These are phyloP conservation scores for Trifolium dubium DNA, from an alignment of 306 rosid species.

Conservation along the genomic window DNA sequence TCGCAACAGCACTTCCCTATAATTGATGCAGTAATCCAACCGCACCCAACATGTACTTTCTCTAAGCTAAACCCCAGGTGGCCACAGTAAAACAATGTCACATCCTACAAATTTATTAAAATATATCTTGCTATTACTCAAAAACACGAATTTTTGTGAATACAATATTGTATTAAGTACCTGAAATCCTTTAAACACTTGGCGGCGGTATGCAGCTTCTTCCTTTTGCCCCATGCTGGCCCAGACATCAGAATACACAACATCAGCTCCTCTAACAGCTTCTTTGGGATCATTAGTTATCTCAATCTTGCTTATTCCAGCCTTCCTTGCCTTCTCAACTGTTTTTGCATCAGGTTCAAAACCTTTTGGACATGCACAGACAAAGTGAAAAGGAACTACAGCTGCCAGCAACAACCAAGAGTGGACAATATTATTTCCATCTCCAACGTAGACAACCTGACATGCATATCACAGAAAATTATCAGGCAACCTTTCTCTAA, in stretches of 20 bases:
- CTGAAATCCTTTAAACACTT: constrained; percentile 90
- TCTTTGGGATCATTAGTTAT: constrained; percentile 86
- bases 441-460: constrained; percentile 97
- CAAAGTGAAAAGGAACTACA: constrained; percentile 88
- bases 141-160: constrained; percentile 7
- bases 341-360: constrained; percentile 89
- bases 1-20: not conserved
- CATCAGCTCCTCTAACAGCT: constrained; percentile 90
- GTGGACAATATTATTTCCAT: constrained; percentile 97
- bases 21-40: not conserved
- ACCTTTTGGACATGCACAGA: constrained; percentile 90
- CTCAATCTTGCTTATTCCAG: constrained; percentile 96
- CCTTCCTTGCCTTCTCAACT: constrained; percentile 74
- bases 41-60: not conserved
- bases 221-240: constrained; percentile 99
- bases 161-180: constrained; percentile 44
- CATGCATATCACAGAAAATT: constrained; percentile 22
- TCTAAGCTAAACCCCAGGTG: constrained; percentile 17
- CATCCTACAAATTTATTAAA: constrained; percentile 4
- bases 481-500: constrained; percentile 32
- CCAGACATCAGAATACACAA: constrained; percentile 87
- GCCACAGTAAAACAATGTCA: not conserved
- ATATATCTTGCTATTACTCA: not conserved
- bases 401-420: constrained; percentile 95
- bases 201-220: constrained; percentile 80